Conservation (phyloP, 331 rosid genomes). For the Cucumis variabilis region DNA sequence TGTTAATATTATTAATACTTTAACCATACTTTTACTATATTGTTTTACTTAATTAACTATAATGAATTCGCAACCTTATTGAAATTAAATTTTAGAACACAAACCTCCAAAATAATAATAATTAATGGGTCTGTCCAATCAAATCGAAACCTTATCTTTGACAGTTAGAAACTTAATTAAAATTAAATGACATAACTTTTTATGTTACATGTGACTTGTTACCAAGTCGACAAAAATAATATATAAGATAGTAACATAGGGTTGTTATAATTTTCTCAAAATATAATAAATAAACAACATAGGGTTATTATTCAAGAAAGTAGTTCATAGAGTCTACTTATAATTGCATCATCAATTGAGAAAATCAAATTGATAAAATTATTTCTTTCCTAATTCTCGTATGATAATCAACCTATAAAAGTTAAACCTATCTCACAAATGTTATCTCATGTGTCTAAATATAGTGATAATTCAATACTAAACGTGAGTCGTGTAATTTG, state of each 20-base stretch:
- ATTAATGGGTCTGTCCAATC: constrained; percentile 21
- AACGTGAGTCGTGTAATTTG: no score
- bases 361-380: neutral
- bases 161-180: neutral
- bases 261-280: neutral
- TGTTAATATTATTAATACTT: no score
- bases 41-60: no score
- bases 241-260: neutral
- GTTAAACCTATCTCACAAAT: neutral
- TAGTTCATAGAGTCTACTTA: neutral
- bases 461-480: no score
- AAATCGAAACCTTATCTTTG: neutral
- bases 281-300: neutral
- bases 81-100: neutral
- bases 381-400: neutral
- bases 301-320: neutral
- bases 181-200: neutral
- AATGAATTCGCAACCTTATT: neutral
- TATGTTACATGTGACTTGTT: neutral
- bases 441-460: no score
- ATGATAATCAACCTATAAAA: neutral
- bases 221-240: neutral
- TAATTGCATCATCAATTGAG: neutral
- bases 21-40: no score
- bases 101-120: constrained; percentile 3